Percentiles rank a stretch among this genome's conserved stretches.
These are phyloP conservation scores for Haplosporangium gracile DNA, from an alignment of 192 early-diverging fungal species.

Conservation along the genomic window DNA sequence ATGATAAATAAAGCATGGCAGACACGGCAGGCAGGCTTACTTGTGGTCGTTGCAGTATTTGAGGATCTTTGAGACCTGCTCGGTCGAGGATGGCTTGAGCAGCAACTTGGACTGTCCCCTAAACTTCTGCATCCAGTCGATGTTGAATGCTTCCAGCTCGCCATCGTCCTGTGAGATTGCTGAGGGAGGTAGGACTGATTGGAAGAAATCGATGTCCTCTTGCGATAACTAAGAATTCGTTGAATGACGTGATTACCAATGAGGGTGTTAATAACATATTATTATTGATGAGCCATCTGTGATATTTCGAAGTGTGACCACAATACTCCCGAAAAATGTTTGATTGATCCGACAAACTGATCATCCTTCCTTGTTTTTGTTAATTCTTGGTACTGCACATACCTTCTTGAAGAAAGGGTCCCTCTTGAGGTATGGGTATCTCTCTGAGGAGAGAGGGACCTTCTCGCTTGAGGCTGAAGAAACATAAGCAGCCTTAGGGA, in stretches of 20 bases:
- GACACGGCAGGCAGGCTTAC: slow-evolving; percentile 15
- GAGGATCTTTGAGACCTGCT: slow-evolving; percentile 87
- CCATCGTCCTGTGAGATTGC: slow-evolving; percentile 62
- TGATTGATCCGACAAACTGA: not conserved
- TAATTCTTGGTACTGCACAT: not conserved
- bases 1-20: not conserved
- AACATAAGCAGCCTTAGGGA: slow-evolving; percentile 27
- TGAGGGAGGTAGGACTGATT: slow-evolving; percentile 63
- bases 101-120: slow-evolving; percentile 87
- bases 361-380: not conserved
- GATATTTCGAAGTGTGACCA: not conserved
- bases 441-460: slow-evolving; percentile 59
- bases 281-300: slow-evolving; percentile 2
- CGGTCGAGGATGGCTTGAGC: slow-evolving; percentile 86
- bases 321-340: not conserved
- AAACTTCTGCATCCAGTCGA: slow-evolving; percentile 98
- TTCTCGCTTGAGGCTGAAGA: slow-evolving; percentile 14
- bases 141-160: slow-evolving; percentile 82
- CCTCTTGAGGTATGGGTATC: slow-evolving; percentile 62
- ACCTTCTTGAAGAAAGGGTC: slow-evolving; percentile 59
- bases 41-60: slow-evolving; percentile 89
- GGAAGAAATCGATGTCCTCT: slow-evolving; percentile 74
- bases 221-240: slow-evolving; percentile 59
- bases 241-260: not conserved
- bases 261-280: not conserved